A percentile compares a stretch with the other conserved stretches of the same genome.
Conservation (phyloP, 2,329 filamentous ascomycete genomes). For the Akanthomyces uredinophilus region DNA sequence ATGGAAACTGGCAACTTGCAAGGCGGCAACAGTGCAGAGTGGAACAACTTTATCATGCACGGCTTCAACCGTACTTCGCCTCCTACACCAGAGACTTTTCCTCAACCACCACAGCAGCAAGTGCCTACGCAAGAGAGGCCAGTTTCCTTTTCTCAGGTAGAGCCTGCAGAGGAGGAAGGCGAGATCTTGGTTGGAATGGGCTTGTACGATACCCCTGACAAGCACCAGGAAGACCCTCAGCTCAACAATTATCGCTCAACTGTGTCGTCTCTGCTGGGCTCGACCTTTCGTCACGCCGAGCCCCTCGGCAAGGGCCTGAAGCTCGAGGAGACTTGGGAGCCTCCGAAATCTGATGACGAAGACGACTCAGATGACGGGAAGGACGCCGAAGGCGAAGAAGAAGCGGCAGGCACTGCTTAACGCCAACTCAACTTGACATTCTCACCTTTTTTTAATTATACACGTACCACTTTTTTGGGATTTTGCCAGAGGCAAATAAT, state of each 20-base stretch:
- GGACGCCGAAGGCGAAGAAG: conserved; percentile 37
- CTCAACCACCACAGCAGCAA: conserved; percentile 43
- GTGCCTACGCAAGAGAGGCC: conserved; percentile 37
- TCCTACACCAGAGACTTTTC: conserved; percentile 55
- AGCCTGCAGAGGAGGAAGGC: conserved; percentile 51
- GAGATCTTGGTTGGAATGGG: conserved; percentile 80
- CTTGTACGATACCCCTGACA: conserved; percentile 68
- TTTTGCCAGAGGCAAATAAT: neutral
- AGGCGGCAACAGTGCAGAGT: conserved; percentile 26
- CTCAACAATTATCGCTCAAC: conserved; percentile 51
- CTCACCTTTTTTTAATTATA: neutral
- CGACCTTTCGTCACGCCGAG: conserved; percentile 39
- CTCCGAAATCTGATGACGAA: conserved; percentile 57
- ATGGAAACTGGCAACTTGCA: neutral
- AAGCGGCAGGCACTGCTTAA: conserved; percentile 28
- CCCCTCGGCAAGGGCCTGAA: conserved; percentile 69
- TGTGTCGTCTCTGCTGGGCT: conserved; percentile 49
- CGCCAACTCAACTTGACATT: neutral
- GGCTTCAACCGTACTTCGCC: conserved; percentile 47
- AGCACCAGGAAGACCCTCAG: conserved; percentile 43
- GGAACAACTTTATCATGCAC: conserved; percentile 42
- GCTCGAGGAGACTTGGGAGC: conserved; percentile 75
- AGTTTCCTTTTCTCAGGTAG: conserved; percentile 43
- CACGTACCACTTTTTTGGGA: neutral
- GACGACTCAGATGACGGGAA: conserved; percentile 46